Evolutionary conservation across 371 early-diverging fungal genomes (phyloP), one percentile per base, ranked within the genome.

Genomic region (Apophysomyces sp.): DNA sequence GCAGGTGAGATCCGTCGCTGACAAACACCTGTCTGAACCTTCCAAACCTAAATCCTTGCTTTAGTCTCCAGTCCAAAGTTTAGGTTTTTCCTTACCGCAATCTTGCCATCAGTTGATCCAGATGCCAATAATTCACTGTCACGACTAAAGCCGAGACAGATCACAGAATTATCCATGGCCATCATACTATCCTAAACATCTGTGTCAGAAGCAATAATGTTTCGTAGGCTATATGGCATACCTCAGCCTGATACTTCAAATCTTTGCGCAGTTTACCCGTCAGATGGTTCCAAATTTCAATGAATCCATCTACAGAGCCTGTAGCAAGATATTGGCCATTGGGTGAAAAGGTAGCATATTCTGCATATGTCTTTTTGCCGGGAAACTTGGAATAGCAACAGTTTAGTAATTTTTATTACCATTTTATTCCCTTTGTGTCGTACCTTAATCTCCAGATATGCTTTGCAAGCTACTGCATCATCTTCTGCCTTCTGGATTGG

Each of bases 251-350:
- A 72, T 97, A 98, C 61, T 84, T 82, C 24, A 98, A 74, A 76
- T 96, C 97, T 61, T 82, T 89, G 30, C 95, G 82, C 26, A 96
- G 75, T 66, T 97, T 97, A 0, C 95, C 97, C 1, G 94, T 96
- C 58, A 89, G 71, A 58, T 88, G 86, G 60, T 96, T 94, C 96
- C 96, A 98, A 11, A 98, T 71, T 74, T 98, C 97, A 60, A 98
- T 91, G 64, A 97, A 92, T 0, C 98, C 98, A 79, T 97, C 97
- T 26, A 85, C 81, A 55, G 91, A 89, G 24, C 97, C 98, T 3
- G 96, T 95, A 4, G 86, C 96, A 29, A 98, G 67, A 53, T 82
- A 88, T 57, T 90, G 87, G 4, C 96, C 95, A 66, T 92, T 89
- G 0, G 94, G 90, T 5, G 96, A 93, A 65, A 97, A 97, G 16